Evolutionary conservation across 225 moss, liverwort and hornwort species (phyloP).

Genomic region (Pleurozium schreberi): DNA sequence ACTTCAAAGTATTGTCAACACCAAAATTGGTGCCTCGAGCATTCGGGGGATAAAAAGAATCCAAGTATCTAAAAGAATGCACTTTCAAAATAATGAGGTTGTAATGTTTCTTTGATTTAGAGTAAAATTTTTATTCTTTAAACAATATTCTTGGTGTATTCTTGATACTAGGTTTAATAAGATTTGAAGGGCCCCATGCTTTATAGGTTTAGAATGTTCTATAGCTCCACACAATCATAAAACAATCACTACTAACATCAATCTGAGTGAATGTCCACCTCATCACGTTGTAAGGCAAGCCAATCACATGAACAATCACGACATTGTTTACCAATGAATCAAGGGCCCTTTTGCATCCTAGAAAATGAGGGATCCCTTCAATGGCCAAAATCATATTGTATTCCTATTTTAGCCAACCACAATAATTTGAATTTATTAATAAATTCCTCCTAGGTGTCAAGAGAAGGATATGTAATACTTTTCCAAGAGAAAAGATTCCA

Average conservation of each 20-base stretch:
- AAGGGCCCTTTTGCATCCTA: rapidly evolving
- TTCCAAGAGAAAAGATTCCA: rapidly evolving
- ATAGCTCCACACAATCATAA: background rate
- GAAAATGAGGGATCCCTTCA: rapidly evolving
- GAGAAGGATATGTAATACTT: background rate
- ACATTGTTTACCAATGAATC: background rate
- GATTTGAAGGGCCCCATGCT: rapidly evolving
- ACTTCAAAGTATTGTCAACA: no score
- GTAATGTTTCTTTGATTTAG: background rate
- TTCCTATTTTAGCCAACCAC: background rate
- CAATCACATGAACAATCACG: rapidly evolving
- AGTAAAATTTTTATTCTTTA: background rate
- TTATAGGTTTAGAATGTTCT: background rate
- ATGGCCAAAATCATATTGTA: background rate
- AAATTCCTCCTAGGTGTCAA: rapidly evolving
- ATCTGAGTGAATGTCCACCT: background rate
- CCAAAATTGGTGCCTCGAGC: no score
- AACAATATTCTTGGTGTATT: background rate
- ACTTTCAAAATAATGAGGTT: background rate
- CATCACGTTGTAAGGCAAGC: background rate
- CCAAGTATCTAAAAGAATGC: background rate
- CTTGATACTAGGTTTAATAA: background rate
- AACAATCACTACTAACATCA: no score
- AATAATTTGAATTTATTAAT: background rate
- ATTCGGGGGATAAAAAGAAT: no score